Evolutionary conservation across 441 rosid genomes (phyloP), one percentile per base, ranked within the genome.

Genomic region (Gossypium schwendimanii): DNA sequence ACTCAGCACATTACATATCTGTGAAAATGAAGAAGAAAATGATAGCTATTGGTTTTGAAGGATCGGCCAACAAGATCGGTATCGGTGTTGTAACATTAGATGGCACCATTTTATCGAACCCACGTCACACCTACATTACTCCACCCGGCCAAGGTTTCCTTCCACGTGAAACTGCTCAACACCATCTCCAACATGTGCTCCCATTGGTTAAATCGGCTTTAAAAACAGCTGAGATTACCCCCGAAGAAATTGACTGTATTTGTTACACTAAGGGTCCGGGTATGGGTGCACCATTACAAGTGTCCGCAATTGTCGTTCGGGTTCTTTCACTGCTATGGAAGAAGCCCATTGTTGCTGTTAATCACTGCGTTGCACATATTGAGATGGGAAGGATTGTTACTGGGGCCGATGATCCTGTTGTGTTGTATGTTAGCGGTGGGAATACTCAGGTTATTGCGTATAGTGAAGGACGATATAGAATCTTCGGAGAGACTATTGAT

Each of bases 91-190:
- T 89, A 15, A 82, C 91, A 0, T 74, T 91, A 71, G 93, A 89
- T 3, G 98, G 97, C 12, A 82, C 91, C 39, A 92, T 92, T 77
- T 76, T 92, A 47, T 88, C 99, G 1, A 95, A 95, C 79, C 98
- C 99, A 3, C 89, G 98, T 6, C 93, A 94, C 83, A 94, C 98
- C 0, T 94, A 92, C 72, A 91, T 94, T 39, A 94, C 96, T 0
- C 99, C 98, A 0, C 97, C 99, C 0, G 99, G 99, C 8, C 98
- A 95, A 3, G 99, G 99, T 7, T 92, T 95, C 63, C 91, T 95
- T n/a, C 99, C 98, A 6, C 90, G 96, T 11, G 98, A 92, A 84
- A 95, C 99, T 1, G 98, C 96, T 3, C 92, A 92, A 24, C 99
- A 92, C 79, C 98, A 92, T 75, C 85, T 89, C 21, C 84, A 83